A percentile compares a stretch with the other conserved stretches of the same genome.
phyloP scores from a whole-genome alignment of 805 yeast species.

The Tetrapisispora fleetii region DNA sequence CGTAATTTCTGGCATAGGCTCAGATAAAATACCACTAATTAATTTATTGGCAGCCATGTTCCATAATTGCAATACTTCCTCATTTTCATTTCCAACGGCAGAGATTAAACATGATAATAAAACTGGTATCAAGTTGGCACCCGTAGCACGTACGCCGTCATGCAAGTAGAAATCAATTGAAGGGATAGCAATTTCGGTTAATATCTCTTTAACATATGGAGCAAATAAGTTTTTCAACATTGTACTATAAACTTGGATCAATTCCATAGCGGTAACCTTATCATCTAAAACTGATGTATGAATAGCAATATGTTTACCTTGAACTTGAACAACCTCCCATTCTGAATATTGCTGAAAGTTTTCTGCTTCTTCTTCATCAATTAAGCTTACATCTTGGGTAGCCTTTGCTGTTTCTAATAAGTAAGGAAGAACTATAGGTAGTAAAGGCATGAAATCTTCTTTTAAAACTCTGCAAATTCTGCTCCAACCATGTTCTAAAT shows the following conservation, averaged over 20 bases:
- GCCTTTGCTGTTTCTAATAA: slow-evolving; percentile 77
- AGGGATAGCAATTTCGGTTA: slow-evolving; percentile 73
- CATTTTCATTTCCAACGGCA: slow-evolving; percentile 41
- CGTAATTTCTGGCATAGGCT: slow-evolving; percentile 74
- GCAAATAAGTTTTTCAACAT: slow-evolving; percentile 73
- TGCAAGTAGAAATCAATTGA: slow-evolving; percentile 85
- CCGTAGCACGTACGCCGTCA: slow-evolving; percentile 89
- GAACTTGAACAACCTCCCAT: slow-evolving; percentile 87
- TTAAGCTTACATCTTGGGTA: slow-evolving; percentile 75
- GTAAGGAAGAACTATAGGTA: slow-evolving; percentile 85
- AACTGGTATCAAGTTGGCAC: slow-evolving; percentile 76
- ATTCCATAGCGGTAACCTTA: slow-evolving; percentile 84
- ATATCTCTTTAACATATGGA: slow-evolving; percentile 71
- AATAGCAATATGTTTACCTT: slow-evolving; percentile 89
- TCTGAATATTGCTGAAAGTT: slow-evolving; percentile 77
- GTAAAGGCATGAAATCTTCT: slow-evolving; percentile 70
- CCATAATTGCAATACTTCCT: slow-evolving; percentile 63
- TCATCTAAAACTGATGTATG: slow-evolving; percentile 93
- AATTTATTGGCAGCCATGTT: slow-evolving; percentile 55
- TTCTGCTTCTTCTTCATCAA: slow-evolving; percentile 84
- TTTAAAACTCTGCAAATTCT: slow-evolving; percentile 83
- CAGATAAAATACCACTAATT: slow-evolving; percentile 56
- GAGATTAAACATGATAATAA: slow-evolving; percentile 52
- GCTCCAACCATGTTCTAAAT: slow-evolving; percentile 93
- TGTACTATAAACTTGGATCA: slow-evolving; percentile 74